A percentile compares a stretch with the other conserved stretches of the same genome.
phyloP scores from a whole-genome alignment of 225 moss, liverwort and hornwort genomes.

The Polytrichum commune region DNA sequence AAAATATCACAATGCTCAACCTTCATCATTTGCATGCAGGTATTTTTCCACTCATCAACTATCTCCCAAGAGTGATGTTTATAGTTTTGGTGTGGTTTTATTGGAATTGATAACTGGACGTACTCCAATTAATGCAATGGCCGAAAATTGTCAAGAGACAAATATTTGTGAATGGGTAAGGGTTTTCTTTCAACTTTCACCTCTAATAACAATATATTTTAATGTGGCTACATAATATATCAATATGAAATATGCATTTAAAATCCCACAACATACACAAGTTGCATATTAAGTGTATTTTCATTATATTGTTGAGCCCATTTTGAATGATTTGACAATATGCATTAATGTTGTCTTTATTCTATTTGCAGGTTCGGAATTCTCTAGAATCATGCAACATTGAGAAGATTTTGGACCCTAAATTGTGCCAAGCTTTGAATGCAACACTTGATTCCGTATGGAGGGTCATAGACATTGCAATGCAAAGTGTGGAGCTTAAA shows the following conservation, averaged over 20 bases:
- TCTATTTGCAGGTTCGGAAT: background rate
- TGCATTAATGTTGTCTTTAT: too few species aligned
- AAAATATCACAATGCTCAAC: background rate
- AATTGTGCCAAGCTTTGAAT: background rate
- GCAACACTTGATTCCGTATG: constrained; percentile 21
- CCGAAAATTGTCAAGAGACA: background rate
- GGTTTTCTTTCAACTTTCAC: background rate
- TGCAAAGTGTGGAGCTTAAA: constrained; percentile 4
- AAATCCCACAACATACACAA: background rate
- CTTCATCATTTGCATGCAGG: background rate
- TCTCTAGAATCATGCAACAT: background rate
- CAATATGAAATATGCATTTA: background rate
- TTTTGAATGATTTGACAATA: background rate
- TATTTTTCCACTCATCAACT: background rate
- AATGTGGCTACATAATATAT: background rate
- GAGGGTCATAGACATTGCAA: constrained; percentile 22
- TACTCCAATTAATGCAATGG: background rate
- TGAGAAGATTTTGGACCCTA: constrained; percentile 2
- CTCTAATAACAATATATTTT: background rate
- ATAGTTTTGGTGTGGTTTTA: constrained; percentile 35
- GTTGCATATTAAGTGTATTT: background rate
- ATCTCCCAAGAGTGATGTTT: constrained; percentile 26
- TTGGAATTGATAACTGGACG: constrained; percentile 24
- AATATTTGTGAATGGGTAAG: background rate
- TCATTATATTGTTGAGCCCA: background rate